Percentiles rank a stretch among this genome's conserved stretches.
These are phyloP conservation scores for Gardenia jasminoides DNA, from an alignment of 257 asterid species.

Conservation along the genomic window DNA sequence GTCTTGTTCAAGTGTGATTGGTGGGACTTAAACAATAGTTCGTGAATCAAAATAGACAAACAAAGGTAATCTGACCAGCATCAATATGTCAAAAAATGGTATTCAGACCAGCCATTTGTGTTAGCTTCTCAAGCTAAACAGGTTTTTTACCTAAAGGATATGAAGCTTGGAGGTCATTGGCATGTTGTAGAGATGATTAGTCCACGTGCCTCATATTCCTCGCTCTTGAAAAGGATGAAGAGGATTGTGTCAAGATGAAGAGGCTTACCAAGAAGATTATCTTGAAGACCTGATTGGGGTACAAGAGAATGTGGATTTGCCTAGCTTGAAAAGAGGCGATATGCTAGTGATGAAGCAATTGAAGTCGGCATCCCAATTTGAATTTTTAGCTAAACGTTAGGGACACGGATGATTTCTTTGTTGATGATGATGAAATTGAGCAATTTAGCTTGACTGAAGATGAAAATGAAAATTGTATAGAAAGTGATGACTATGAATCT, in stretches of 20 bases:
- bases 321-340: neutral
- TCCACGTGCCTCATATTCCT: no score
- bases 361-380: neutral
- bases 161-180: neutral
- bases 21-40: neutral
- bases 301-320: neutral
- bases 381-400: no score
- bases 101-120: neutral
- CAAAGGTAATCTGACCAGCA: neutral
- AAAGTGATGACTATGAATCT: neutral
- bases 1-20: no score
- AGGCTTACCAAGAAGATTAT: neutral
- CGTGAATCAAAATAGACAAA: no score
- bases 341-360: neutral
- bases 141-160: neutral
- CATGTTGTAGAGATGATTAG: neutral
- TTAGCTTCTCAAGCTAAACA: neutral
- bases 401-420: neutral
- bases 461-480: neutral
- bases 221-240: neutral
- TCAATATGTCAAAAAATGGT: neutral
- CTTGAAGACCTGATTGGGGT: neutral
- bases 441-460: neutral
- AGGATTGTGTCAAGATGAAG: neutral
- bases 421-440: neutral